Base-by-base conservation (phyloP, 352 stramenopile genomes). In the Phytophthora multivora region DNA sequence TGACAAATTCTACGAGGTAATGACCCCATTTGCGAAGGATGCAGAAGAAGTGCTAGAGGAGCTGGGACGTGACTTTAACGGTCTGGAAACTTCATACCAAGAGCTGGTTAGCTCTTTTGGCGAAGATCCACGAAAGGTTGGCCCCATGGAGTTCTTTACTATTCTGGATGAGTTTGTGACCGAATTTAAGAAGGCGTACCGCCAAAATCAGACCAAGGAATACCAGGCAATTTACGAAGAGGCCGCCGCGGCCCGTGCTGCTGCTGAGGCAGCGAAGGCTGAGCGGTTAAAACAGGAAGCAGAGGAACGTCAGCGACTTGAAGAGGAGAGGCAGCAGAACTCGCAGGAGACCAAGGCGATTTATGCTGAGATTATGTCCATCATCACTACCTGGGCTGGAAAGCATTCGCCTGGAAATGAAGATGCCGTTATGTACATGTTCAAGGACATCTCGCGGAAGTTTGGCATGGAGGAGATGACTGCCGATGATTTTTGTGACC, bases 161-260 rank as follows among this genome's bases (percentile, higher is more conserved):
- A 89, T 93, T 50, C 19, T 95, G 40, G 81, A 94, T 45, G 83
- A 94, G 50, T 95, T 95, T 52, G 79, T 91, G 35, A 87, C 68
- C 1, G 87, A 93, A 46, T 92, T 95, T 59, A 95, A 95, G 68
- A 95, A 95, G 56, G 86, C 86, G 0, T 95, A 93, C 41, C 84
- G 86, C 26, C 82, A 93, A 61, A 95, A 95, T 38, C 86, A 95
- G 48, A 93, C 83, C 5, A 95, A 95, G 62, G 86, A 95, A 59
- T 91, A 86, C 47, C 77, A 91, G 49, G 48, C 76, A 2, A 91
- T 93, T 39, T 95, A 89, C 25, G 82, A 92, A n/a, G 74, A 69
- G 38, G 80, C 80, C 11, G 68, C 69, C 13, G 68, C 79, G 19
- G 79, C 77, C 11, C 74, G 81, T 28, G 64, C 60, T 38, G 63